phyloP scores from a whole-genome alignment of 306 rosid species.

The Quercus alba region DNA sequence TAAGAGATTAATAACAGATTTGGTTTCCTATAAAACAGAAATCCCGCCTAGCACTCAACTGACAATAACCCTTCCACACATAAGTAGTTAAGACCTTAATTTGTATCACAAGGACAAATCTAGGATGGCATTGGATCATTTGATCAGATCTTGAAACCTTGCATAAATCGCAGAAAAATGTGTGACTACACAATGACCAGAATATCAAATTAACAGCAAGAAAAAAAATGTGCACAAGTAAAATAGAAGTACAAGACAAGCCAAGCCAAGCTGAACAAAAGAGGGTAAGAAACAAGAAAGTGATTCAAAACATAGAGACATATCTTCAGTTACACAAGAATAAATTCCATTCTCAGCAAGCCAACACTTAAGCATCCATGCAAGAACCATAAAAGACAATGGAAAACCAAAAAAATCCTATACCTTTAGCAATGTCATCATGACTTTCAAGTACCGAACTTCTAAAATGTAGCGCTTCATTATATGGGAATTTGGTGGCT shows the following conservation, averaged over 20 bases:
- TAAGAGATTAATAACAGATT: not conserved
- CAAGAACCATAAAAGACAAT: not conserved
- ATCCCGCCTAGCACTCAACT: not conserved
- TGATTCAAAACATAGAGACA: not conserved
- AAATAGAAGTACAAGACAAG: not conserved
- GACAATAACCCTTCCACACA: not conserved
- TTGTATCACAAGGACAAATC: not conserved
- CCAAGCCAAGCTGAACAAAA: not conserved
- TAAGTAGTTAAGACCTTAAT: not conserved
- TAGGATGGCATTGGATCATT: not conserved
- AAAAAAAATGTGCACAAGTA: not conserved
- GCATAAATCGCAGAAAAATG: slow-evolving; percentile 6
- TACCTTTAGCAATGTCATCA: slow-evolving; percentile 94
- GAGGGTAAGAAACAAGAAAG: not conserved
- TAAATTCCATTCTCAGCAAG: not conserved
- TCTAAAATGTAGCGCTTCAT: slow-evolving; percentile 91
- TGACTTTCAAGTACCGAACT: slow-evolving; percentile 75
- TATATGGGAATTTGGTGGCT: slow-evolving; percentile 76
- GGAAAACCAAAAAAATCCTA: not conserved
- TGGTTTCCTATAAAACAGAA: slow-evolving; percentile 7
- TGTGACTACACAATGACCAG: too few relatives aligned
- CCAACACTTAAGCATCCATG: slow-evolving; percentile 1
- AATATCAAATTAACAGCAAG: not conserved
- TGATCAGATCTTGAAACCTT: not conserved
- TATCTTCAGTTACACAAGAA: not conserved